phyloP scores from a whole-genome alignment of 148 eudicot species.

The Persicaria tinctoria region DNA sequence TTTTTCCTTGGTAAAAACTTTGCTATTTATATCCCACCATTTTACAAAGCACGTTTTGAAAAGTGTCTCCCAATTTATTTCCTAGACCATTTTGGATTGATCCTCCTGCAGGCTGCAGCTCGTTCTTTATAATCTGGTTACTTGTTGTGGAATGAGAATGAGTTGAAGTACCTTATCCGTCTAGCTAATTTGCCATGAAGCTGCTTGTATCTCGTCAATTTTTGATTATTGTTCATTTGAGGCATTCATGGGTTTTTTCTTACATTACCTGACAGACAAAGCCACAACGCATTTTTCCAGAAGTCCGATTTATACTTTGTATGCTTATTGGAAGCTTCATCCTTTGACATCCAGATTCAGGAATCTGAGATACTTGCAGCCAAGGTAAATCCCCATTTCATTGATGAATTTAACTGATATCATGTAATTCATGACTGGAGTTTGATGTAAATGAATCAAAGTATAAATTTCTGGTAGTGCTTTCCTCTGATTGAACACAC shows the following conservation, averaged over 20 bases:
- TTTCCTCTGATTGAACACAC: background rate
- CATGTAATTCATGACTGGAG: background rate
- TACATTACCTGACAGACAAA: constrained; percentile 36
- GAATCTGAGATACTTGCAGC: constrained; percentile 63
- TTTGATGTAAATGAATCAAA: background rate
- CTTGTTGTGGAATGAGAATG: background rate
- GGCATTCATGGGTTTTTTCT: background rate
- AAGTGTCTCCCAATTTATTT: background rate
- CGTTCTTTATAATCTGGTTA: background rate
- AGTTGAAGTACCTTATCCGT: background rate
- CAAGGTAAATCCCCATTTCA: constrained; percentile 34
- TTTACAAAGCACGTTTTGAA: background rate
- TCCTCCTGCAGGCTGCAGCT: background rate
- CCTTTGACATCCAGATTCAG: constrained; percentile 47
- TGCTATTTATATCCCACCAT: background rate
- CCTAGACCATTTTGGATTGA: background rate
- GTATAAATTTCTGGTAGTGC: background rate
- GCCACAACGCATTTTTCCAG: constrained; percentile 55
- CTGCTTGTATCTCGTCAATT: background rate
- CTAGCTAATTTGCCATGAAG: background rate
- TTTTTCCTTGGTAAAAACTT: background rate
- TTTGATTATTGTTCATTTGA: background rate
- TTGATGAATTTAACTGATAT: background rate
- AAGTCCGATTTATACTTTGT: constrained; percentile 65
- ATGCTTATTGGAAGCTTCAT: constrained; percentile 49